Evolutionary conservation across 192 early-diverging fungal species (phyloP).

Genomic region (Spizellomyces sp.): DNA sequence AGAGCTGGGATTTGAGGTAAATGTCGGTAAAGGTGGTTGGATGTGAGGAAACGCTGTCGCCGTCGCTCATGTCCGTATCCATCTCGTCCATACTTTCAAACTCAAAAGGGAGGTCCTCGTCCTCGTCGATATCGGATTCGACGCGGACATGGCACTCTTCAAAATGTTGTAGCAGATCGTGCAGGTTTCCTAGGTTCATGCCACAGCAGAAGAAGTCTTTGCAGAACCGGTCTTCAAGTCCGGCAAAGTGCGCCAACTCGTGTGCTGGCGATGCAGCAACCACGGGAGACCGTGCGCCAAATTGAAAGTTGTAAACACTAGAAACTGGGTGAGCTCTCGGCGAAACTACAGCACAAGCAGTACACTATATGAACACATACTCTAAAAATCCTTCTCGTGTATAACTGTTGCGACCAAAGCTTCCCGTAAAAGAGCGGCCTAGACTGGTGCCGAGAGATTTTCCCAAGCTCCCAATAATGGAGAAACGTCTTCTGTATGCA

Average conservation of each 20-base stretch:
- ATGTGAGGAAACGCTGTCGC: slow-evolving; percentile 25
- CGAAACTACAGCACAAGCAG: not conserved
- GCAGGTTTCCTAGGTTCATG: slow-evolving; percentile 81
- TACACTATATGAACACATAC: slow-evolving; percentile 1
- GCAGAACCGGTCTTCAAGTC: slow-evolving; percentile 87
- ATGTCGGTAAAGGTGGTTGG: slow-evolving; percentile 31
- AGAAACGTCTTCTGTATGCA: slow-evolving; percentile 26
- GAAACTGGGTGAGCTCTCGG: not conserved
- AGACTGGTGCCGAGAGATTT: slow-evolving; percentile 27
- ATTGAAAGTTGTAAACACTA: slow-evolving; percentile 35
- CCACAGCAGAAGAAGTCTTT: slow-evolving; percentile 97
- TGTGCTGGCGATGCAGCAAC: slow-evolving; percentile 41
- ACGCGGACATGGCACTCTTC: slow-evolving; percentile 92
- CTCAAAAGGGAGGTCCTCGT: slow-evolving; percentile 64
- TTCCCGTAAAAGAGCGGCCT: slow-evolving; percentile 24
- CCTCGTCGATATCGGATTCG: slow-evolving; percentile 78
- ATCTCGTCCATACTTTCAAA: slow-evolving; percentile 49
- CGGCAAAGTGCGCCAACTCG: slow-evolving; percentile 54
- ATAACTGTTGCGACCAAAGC: slow-evolving; percentile 22
- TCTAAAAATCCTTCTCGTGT: slow-evolving; percentile 20
- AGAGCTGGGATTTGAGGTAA: slow-evolving; percentile 32
- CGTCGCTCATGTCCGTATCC: slow-evolving; percentile 45
- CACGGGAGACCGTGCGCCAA: slow-evolving; percentile 39
- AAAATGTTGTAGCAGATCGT: slow-evolving; percentile 95
- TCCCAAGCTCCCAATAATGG: slow-evolving; percentile 33